These are phyloP conservation scores for Suillus ampliporus DNA, from an alignment of 768 basidiomycete species.

Conservation along the genomic window DNA sequence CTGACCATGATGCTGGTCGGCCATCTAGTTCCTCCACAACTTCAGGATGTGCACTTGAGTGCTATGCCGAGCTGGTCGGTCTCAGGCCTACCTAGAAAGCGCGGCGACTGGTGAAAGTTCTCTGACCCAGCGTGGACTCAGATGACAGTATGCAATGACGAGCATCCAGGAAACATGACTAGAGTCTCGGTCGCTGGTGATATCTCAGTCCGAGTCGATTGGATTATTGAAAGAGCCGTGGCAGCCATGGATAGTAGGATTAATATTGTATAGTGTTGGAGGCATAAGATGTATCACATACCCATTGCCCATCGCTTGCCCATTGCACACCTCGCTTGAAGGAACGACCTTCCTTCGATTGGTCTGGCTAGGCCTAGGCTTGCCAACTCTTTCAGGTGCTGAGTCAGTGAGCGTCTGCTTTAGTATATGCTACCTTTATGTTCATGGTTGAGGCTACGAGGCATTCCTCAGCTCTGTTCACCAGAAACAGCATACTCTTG, in stretches of 20 bases:
- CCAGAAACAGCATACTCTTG: too few relatives aligned
- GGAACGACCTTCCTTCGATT: too few relatives aligned
- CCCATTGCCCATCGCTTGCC: too few relatives aligned
- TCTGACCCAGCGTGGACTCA: background rate
- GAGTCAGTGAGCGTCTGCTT: too few relatives aligned
- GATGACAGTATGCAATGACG: background rate
- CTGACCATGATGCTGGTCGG: constrained; percentile 92
- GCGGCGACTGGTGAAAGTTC: background rate
- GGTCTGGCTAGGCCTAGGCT: too few relatives aligned
- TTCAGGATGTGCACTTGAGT: constrained; percentile 48
- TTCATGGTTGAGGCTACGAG: too few relatives aligned
- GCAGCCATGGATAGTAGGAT: background rate
- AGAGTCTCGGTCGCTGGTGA: background rate
- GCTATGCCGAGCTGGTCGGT: constrained; percentile 56
- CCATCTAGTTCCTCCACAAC: constrained; percentile 74
- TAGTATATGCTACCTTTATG: too few relatives aligned
- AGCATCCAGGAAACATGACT: background rate
- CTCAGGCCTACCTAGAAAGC: constrained; percentile 45
- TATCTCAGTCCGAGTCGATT: background rate
- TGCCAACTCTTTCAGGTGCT: too few relatives aligned
- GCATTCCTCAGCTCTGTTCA: too few relatives aligned
- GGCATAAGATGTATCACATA: background rate
- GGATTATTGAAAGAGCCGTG: background rate
- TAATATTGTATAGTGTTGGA: background rate
- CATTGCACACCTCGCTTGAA: too few relatives aligned